Base-by-base conservation (phyloP, 2,329 filamentous ascomycete genomes). In the Hirsutella minnesotensis region DNA sequence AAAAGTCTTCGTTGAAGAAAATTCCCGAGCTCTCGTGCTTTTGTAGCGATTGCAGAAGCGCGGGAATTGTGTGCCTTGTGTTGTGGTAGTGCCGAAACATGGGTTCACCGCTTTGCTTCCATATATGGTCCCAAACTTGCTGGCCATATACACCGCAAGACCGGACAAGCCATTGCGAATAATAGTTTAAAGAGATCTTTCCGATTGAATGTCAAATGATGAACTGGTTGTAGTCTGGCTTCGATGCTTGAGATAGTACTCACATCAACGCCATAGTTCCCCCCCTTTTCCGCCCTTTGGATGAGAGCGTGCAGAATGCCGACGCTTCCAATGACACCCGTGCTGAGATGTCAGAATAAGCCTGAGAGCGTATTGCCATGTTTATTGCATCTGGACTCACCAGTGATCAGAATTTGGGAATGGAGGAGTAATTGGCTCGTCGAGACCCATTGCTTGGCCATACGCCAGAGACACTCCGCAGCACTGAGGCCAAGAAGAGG, bases 71-170 rank as follows among this genome's bases (percentile, higher is more conserved):
- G 38, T 67, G 61, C 1, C 44, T 46, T 68, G 74, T 73, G 24
- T 62, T 59, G 47, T 75, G 63, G 50, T 70, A 67, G 50, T 75
- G 67, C 10, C 70, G 64, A 57, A 72, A 77, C 1, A 70, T 61
- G 5, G 63, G 65, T 18, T 54, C 56, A 3, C 66, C 67, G 46
- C 75, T 64, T 12, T 63, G 57, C 63, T 67, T 48, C 72, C 73
- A 76, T 12, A 75, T 55, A 1, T 56, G 49, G 3, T 12, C 9
- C 35, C 35, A 37, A 18, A 37, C 35, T 9, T 37, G 5, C 7
- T 19, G 12, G 18, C 9, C 9, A 13, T 37, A 37, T 15, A 16
- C 20, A 18, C 35, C 35, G 13, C 35, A 37, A 18, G 35, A 37
- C 13, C 16, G 35, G 35, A 37, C 35, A 18, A 37, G 35, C 35